Percentiles rank a stretch among this genome's conserved stretches.
Conservation (phyloP, 192 early-diverging fungal species). For the Umbelopsis sp. region DNA sequence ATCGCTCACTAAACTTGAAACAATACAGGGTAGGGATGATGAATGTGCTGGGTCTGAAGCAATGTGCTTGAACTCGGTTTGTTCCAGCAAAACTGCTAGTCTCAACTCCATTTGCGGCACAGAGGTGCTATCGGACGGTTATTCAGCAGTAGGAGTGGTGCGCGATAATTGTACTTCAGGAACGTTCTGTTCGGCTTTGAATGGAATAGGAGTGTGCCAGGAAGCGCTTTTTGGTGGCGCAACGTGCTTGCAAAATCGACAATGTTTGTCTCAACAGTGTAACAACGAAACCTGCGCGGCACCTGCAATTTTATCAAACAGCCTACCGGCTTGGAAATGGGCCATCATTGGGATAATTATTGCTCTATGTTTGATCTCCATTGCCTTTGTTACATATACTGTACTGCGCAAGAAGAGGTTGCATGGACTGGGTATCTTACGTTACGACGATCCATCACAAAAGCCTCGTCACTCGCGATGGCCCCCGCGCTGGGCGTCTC, state of each 20-base stretch:
- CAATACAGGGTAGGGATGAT: slow-evolving; percentile 13
- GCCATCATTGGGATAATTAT: not conserved
- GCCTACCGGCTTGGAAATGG: not conserved
- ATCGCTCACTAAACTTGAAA: too few species aligned
- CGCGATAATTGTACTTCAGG: not conserved
- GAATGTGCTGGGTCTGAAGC: not conserved
- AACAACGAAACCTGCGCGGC: not conserved
- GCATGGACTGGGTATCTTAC: not conserved
- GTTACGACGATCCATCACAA: not conserved
- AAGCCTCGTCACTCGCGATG: not conserved
- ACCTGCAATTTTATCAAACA: not conserved
- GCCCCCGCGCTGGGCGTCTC: not conserved
- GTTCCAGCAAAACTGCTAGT: not conserved
- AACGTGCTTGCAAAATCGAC: not conserved
- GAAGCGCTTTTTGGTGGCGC: not conserved
- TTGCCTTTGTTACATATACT: not conserved
- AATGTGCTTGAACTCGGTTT: not conserved
- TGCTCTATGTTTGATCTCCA: not conserved
- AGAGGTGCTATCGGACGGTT: not conserved
- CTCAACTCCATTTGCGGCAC: not conserved
- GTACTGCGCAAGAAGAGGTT: not conserved
- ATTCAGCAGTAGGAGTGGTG: not conserved
- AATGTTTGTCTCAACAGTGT: slow-evolving; percentile 7
- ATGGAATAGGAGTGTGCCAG: not conserved
- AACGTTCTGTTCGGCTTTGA: slow-evolving; percentile 6